These are phyloP conservation scores for Auriculariales sp. DNA, from an alignment of 768 basidiomycete species.

Conservation along the genomic window DNA sequence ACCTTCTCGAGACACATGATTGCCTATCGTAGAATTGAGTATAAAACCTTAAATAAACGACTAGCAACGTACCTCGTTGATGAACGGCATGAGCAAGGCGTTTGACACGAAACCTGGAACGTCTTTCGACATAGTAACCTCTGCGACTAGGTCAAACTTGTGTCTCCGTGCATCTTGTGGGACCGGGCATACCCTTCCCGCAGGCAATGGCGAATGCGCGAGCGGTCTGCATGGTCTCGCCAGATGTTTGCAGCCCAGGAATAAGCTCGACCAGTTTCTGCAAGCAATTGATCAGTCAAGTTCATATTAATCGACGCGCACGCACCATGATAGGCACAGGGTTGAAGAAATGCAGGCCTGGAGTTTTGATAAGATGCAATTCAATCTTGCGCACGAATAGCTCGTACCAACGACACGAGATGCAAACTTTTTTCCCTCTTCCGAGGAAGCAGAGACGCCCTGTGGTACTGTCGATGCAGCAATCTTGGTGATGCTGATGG, in stretches of 20 bases:
- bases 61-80: slow-evolving; percentile 58
- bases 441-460: slow-evolving; percentile 41
- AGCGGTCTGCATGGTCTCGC: slow-evolving; percentile 59
- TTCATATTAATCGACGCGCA: background rate
- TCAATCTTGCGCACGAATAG: background rate
- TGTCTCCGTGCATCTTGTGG: background rate
- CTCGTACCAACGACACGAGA: slow-evolving; percentile 67
- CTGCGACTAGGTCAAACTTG: slow-evolving; percentile 22
- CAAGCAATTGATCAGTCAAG: background rate
- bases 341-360: slow-evolving; percentile 89
- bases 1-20: slow-evolving; percentile 90
- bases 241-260: slow-evolving; percentile 79
- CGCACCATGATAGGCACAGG: slow-evolving; percentile 89
- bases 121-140: slow-evolving; percentile 82
- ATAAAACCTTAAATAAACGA: background rate
- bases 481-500: slow-evolving; percentile 89
- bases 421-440: slow-evolving; percentile 46
- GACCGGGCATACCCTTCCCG: slow-evolving; percentile 52
- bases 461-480: slow-evolving; percentile 61
- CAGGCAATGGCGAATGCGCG: slow-evolving; percentile 75
- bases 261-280: slow-evolving; percentile 94
- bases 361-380: background rate
- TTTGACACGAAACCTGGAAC: slow-evolving; percentile 95
- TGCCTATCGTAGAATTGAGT: slow-evolving; percentile 32
- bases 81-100: slow-evolving; percentile 89